Conservation (phyloP, 805 yeast genomes). For the Cyberlindnera samutprakarnensis region DNA sequence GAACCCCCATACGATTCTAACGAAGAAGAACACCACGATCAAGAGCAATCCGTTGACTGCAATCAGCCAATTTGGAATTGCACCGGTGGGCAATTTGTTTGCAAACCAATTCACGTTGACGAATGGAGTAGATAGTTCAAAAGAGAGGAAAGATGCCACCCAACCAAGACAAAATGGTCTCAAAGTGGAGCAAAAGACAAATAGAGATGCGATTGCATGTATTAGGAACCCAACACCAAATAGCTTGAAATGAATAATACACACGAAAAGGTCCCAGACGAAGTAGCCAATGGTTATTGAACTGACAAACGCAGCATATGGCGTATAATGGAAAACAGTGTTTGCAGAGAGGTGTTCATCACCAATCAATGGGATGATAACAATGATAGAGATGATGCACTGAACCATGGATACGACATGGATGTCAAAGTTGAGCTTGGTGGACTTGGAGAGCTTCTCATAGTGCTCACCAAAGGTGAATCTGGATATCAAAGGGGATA, state of each 20-base stretch:
- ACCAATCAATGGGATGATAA: conserved; percentile 58
- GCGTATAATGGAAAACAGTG: conserved; percentile 60
- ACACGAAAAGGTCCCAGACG: conserved; percentile 79
- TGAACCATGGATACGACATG: conserved; percentile 88
- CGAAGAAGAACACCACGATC: conserved; percentile 62
- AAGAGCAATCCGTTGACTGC: conserved; percentile 66
- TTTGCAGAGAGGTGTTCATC: conserved; percentile 42
- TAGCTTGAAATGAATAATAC: conserved; percentile 50
- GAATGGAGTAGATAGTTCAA: conserved; percentile 90
- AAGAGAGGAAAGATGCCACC: conserved; percentile 75
- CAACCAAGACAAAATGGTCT: conserved; percentile 74
- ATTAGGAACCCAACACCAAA: conserved; percentile 79
- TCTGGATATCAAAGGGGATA: conserved; percentile 46
- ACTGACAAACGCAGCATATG: conserved; percentile 68
- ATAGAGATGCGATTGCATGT: conserved; percentile 78
- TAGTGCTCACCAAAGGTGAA: conserved; percentile 47
- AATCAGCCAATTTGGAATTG: conserved; percentile 46
- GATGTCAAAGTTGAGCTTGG: conserved; percentile 73
- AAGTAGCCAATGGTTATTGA: conserved; percentile 81
- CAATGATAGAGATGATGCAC: conserved; percentile 52
- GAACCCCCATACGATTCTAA: conserved; percentile 84
- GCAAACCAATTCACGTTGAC: conserved; percentile 93
- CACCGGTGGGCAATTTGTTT: conserved; percentile 62
- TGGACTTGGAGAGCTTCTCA: conserved; percentile 35
- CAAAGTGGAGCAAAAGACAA: conserved; percentile 58